Base-by-base conservation (phyloP, 768 basidiomycete genomes). In the Hydnum rufescens region DNA sequence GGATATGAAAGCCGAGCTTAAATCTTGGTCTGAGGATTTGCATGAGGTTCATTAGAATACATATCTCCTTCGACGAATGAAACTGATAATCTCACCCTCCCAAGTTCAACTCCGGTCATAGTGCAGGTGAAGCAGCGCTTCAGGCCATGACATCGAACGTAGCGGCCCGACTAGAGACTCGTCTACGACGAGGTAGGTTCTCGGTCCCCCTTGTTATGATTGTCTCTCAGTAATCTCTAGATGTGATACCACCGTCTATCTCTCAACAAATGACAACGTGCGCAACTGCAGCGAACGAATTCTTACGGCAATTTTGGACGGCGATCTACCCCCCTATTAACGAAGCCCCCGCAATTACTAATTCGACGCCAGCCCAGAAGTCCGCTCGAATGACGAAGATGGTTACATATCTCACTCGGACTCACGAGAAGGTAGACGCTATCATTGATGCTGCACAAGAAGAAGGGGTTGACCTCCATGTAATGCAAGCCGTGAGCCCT, bases 301-400 rank as follows among this genome's bases (percentile, higher is more conserved):
- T 97, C 63, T 70, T 99, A 13, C 79, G 93, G 28, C 95, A 97
- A 63, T 96, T 89, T 63, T 97, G 92, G 90, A 74, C 80, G 2
- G 75, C 88, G 1, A 74, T 84, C 49, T 82, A 88, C 57, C 92
- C 89, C 3, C 77, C 82, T 4, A n/a, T 48, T 28, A 28, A 34
- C 28, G 28, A 32, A 28, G 26, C 44, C 8, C 83, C 83, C 48
- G 59, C 68, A 18, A 72, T 73, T 51, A 69, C 73, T 0, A 62
- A 74, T 2, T 67, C 75, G 2, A 78, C 78, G 0, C 72, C 77
- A 2, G 71, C 74, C 0, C 85, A 93, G 60, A 77, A 80, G 58
- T 72, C 75, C 1, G 71, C 75, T 3, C 88, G 90, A 61, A 82
- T 82, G 0, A 73, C 76, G 4, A 92, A 87, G 67, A 95, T 99